Conservation (phyloP, 179 eudicot species). For the Carnegiea gigantea region DNA sequence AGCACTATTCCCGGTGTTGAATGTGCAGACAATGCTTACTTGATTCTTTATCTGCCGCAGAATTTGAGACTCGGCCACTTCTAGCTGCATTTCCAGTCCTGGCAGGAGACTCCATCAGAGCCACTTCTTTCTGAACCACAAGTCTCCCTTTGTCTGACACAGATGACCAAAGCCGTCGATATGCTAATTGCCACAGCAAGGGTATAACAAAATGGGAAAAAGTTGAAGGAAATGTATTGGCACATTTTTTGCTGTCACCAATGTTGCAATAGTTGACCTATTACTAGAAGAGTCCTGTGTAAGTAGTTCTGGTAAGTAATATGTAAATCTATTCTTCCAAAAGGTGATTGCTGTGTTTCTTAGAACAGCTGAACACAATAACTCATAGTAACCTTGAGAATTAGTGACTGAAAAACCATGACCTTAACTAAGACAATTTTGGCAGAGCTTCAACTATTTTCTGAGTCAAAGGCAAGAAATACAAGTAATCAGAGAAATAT, state of each 20-base stretch:
- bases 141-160: conserved; percentile 20
- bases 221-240: background rate
- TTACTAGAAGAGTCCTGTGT: background rate
- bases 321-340: background rate
- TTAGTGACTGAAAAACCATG: background rate
- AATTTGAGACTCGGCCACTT: conserved; percentile 17
- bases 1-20: background rate
- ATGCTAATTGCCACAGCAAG: background rate
- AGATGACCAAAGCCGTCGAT: conserved; percentile 8
- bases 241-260: background rate
- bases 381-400: background rate
- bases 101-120: background rate
- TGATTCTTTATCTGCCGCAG: background rate
- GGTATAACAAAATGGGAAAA: background rate
- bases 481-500: background rate
- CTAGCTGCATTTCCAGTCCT: background rate
- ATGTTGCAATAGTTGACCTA: background rate
- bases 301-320: background rate
- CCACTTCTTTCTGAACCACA: conserved; percentile 11
- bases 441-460: background rate
- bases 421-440: background rate
- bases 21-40: conserved; percentile 17
- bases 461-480: background rate
- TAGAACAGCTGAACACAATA: background rate
- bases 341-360: background rate